A percentile compares a stretch with the other conserved stretches of the same genome.
Conservation (phyloP, 2,329 filamentous ascomycete species). For the Endocalyx cinctus region DNA sequence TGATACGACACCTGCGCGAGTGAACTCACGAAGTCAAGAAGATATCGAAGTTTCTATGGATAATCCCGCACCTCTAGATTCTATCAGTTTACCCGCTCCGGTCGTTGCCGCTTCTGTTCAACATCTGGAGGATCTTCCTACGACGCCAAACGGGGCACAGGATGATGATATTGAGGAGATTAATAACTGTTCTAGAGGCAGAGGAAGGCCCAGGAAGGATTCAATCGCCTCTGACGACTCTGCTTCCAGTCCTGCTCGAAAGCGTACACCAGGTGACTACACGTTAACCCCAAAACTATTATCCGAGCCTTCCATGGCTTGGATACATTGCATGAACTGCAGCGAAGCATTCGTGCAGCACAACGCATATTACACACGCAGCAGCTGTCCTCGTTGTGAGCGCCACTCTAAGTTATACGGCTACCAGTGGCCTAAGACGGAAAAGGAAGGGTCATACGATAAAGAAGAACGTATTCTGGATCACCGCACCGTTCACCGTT, state of each 20-base stretch:
- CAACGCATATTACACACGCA: conserved; percentile 80
- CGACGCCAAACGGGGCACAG: conserved; percentile 1
- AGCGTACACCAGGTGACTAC: conserved; percentile 71
- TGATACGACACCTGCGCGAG: too few species aligned
- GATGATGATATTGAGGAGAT: conserved; percentile 5
- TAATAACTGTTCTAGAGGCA: too few species aligned
- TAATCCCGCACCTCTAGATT: conserved; percentile 5
- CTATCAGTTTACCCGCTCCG: conserved; percentile 7
- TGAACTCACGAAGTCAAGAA: conserved; percentile 1
- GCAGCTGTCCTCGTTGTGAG: conserved; percentile 88
- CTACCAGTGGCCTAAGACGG: conserved; percentile 93
- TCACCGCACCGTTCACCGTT: conserved; percentile 82
- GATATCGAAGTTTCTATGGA: not conserved
- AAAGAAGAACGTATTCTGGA: conserved; percentile 70
- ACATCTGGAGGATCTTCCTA: not conserved
- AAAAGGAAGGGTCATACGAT: conserved; percentile 70
- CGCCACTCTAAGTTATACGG: conserved; percentile 94
- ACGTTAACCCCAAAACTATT: conserved; percentile 74
- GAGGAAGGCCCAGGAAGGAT: conserved; percentile 25
- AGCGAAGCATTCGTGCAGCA: conserved; percentile 77
- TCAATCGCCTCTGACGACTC: too few species aligned
- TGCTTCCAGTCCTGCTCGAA: too few species aligned
- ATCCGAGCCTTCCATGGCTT: conserved; percentile 68
- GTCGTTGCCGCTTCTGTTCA: conserved; percentile 6
- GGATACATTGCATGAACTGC: conserved; percentile 88